Conservation (phyloP, 2,329 filamentous ascomycete species). For the Monosporascus sp. region DNA sequence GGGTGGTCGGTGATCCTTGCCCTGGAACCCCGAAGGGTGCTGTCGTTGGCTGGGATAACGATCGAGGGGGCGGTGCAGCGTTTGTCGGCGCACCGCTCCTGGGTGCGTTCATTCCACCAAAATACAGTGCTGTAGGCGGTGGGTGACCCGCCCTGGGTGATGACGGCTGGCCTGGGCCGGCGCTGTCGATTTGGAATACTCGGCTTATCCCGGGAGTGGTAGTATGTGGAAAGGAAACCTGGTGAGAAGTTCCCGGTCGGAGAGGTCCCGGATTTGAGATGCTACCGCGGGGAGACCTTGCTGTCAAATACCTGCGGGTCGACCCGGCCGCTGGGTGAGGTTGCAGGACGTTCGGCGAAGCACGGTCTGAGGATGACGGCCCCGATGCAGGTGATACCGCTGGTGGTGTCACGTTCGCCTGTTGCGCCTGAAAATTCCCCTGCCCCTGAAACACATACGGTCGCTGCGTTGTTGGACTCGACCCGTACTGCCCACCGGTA, state of each 20-base stretch:
- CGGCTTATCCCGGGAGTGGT: constrained; percentile 12
- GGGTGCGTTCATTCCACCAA: constrained; percentile 15
- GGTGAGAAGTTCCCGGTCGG: constrained; percentile 25
- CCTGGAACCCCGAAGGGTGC: neutral
- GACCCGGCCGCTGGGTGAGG: constrained; percentile 26
- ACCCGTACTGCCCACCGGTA: constrained; percentile 15
- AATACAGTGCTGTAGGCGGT: constrained; percentile 20
- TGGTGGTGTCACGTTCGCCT: constrained; percentile 13
- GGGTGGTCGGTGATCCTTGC: neutral
- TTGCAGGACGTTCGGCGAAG: constrained; percentile 26
- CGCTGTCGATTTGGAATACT: constrained; percentile 13
- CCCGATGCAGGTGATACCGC: constrained; percentile 15
- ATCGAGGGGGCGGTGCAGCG: constrained; percentile 16
- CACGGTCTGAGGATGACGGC: constrained; percentile 25
- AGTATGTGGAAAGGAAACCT: constrained; percentile 16
- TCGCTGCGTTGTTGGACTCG: constrained; percentile 19
- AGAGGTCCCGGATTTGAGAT: constrained; percentile 38
- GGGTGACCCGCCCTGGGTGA: constrained; percentile 15
- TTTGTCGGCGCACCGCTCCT: constrained; percentile 14
- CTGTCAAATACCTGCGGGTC: constrained; percentile 49
- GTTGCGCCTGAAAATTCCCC: constrained; percentile 15
- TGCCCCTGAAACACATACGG: constrained; percentile 17
- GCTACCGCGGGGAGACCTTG: constrained; percentile 52
- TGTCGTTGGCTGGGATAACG: constrained; percentile 19
- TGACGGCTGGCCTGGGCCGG: constrained; percentile 14